These are phyloP conservation scores for Candida vartiovaarae DNA, from an alignment of 805 yeast genomes.

Conservation along the genomic window DNA sequence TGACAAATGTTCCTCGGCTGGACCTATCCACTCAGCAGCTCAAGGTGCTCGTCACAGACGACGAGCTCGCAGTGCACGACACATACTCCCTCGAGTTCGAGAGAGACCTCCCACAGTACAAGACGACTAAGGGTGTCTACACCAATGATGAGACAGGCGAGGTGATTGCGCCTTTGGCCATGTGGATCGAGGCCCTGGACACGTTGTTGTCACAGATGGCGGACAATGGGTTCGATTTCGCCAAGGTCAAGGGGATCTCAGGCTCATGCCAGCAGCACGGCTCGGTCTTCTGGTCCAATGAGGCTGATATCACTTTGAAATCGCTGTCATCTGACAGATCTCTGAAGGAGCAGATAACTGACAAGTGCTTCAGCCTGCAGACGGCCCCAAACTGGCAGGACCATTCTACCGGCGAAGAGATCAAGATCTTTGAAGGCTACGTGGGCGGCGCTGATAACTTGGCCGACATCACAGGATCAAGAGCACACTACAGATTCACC, in stretches of 20 bases:
- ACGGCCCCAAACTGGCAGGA: slow-evolving; percentile 94
- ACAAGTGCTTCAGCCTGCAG: slow-evolving; percentile 50
- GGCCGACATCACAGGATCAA: slow-evolving; percentile 72
- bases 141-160: slow-evolving; percentile 46
- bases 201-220: slow-evolving; percentile 46
- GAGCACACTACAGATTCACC: slow-evolving; percentile 84
- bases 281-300: slow-evolving; percentile 67
- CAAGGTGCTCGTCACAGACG: slow-evolving; percentile 62
- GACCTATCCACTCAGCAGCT: slow-evolving; percentile 89
- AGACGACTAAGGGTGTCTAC: slow-evolving; percentile 69
- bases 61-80: slow-evolving; percentile 41
- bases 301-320: slow-evolving; percentile 36
- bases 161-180: slow-evolving; percentile 72
- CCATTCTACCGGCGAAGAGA: slow-evolving; percentile 73
- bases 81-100: slow-evolving; percentile 72
- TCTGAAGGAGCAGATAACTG: slow-evolving; percentile 41
- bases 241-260: slow-evolving; percentile 54
- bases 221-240: slow-evolving; percentile 47
- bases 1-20: slow-evolving; percentile 40
- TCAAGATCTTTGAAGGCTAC: slow-evolving; percentile 49
- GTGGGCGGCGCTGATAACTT: slow-evolving; percentile 55
- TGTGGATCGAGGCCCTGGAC: slow-evolving; percentile 87
- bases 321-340: slow-evolving; percentile 26
- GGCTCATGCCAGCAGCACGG: slow-evolving; percentile 96
- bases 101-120: slow-evolving; percentile 49